A percentile compares a stretch with the other conserved stretches of the same genome.
These are phyloP conservation scores for Kodamaea fukazawae DNA, from an alignment of 805 yeast genomes.

Conservation along the genomic window DNA sequence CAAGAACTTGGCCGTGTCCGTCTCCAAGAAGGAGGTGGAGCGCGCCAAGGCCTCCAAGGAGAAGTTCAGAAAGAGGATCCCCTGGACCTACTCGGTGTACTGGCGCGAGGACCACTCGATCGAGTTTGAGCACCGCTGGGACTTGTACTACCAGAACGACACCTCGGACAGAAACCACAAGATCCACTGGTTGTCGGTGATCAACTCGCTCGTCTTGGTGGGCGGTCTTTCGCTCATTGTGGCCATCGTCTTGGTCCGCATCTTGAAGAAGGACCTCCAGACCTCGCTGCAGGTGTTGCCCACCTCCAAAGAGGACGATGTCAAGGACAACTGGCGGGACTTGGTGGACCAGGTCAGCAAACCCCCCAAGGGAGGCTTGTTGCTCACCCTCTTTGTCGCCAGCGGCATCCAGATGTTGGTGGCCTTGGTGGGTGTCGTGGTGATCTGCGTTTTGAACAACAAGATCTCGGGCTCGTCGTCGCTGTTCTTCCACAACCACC, in stretches of 20 bases:
- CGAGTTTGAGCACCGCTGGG: slow-evolving; percentile 71
- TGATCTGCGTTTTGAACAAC: slow-evolving; percentile 44
- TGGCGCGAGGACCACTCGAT: slow-evolving; percentile 80
- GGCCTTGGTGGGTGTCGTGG: slow-evolving; percentile 59
- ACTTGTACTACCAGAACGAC: slow-evolving; percentile 60
- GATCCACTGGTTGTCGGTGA: slow-evolving; percentile 76
- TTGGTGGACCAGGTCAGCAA: slow-evolving; percentile 53
- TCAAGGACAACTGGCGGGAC: slow-evolving; percentile 44
- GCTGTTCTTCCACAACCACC: slow-evolving; percentile 59
- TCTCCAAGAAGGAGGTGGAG: slow-evolving; percentile 13
- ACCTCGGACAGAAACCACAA: slow-evolving; percentile 40
- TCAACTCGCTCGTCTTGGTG: slow-evolving; percentile 68
- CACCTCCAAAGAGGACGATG: slow-evolving; percentile 7
- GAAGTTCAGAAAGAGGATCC: slow-evolving; percentile 47
- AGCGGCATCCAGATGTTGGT: slow-evolving; percentile 74
- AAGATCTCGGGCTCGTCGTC: slow-evolving; percentile 40
- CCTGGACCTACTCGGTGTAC: slow-evolving; percentile 81
- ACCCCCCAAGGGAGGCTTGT: slow-evolving; percentile 46
- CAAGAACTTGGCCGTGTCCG: slow-evolving; percentile 52
- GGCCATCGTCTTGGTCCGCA: slow-evolving; percentile 58
- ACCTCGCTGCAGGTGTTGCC: slow-evolving; percentile 14
- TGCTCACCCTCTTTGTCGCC: slow-evolving; percentile 59
- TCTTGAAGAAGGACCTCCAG: slow-evolving; percentile 51
- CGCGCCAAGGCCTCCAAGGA: slow-evolving; percentile 23
- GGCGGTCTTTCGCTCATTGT: slow-evolving; percentile 61